Percentiles rank a stretch among this genome's conserved stretches.
Conservation (phyloP, 139 green algal genomes). For the Diplosphaera chodatii region DNA sequence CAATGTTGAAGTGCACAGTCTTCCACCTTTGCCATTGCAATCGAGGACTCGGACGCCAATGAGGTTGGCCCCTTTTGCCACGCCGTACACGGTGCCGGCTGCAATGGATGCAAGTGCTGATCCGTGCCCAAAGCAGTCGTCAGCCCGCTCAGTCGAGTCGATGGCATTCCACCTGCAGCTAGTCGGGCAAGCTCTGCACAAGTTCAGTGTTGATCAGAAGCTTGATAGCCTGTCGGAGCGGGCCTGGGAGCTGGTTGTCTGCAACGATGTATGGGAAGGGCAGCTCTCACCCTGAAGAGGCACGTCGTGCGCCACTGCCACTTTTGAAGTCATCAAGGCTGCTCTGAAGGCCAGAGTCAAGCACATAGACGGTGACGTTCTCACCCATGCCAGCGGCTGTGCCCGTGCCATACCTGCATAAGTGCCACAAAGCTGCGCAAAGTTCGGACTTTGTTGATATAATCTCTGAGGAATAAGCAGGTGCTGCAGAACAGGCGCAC, state of each 20-base stretch:
- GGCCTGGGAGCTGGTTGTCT: too few species aligned
- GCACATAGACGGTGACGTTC: conserved; percentile 62
- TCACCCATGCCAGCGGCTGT: conserved; percentile 22
- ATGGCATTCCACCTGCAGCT: conserved; percentile 7
- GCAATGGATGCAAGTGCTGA: background rate
- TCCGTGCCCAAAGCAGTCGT: background rate
- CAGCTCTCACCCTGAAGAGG: conserved; percentile 15
- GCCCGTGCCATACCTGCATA: background rate
- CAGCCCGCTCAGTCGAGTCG: conserved; percentile 2
- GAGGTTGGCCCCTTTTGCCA: conserved; percentile 61
- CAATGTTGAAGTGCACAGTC: too few species aligned
- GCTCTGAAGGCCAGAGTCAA: conserved; percentile 58
- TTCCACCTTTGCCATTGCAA: conserved; percentile 54
- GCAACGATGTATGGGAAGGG: too few species aligned
- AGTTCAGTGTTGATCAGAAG: too few species aligned
- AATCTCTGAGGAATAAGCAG: too few species aligned
- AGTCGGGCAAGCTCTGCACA: too few species aligned
- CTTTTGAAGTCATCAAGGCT: conserved; percentile 57
- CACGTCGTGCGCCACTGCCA: conserved; percentile 2
- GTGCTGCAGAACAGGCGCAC: too few species aligned
- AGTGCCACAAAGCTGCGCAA: too few species aligned
- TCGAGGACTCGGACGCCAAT: conserved; percentile 70
- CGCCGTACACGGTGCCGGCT: conserved; percentile 20
- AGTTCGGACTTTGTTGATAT: too few species aligned
- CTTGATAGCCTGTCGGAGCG: too few species aligned